Evolutionary conservation across 2,329 filamentous ascomycete species (phyloP).

Genomic region (Aspergillus sp.): DNA sequence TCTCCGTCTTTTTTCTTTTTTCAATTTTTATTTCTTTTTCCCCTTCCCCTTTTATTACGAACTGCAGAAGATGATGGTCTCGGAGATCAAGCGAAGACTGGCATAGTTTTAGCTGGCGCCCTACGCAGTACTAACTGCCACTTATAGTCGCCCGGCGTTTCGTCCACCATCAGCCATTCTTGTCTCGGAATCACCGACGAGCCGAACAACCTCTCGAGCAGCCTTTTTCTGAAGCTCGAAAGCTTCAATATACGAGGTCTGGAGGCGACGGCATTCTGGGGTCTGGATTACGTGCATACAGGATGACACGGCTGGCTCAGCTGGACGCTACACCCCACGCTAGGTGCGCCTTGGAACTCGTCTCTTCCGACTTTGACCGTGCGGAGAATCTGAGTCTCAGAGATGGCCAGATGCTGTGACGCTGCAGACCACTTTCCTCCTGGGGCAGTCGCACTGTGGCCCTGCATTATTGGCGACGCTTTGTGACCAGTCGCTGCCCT

Average conservation of each 20-base stretch:
- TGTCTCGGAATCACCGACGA: background rate
- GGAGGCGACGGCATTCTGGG: background rate
- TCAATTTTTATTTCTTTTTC: background rate
- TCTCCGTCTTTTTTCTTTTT: constrained; percentile 2
- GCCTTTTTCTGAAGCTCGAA: background rate
- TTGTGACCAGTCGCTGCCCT: constrained; percentile 13
- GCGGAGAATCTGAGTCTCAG: constrained; percentile 11
- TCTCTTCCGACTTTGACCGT: constrained; percentile 8
- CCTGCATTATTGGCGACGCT: constrained; percentile 13
- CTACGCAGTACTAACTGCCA: background rate
- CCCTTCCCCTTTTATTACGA: constrained; percentile 5
- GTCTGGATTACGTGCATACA: constrained; percentile 20
- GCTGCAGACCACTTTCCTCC: constrained; percentile 15
- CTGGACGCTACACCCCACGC: constrained; percentile 24
- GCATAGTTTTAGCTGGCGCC: background rate
- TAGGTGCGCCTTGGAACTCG: constrained; percentile 9
- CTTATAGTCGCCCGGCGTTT: background rate
- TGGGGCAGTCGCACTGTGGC: constrained; percentile 5
- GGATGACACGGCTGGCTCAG: constrained; percentile 24
- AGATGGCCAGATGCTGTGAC: constrained; percentile 16
- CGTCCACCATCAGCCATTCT: background rate
- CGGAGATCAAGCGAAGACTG: background rate
- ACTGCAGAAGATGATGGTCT: constrained; percentile 8
- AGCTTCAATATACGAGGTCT: background rate
- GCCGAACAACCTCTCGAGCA: background rate